These are phyloP conservation scores for Erodium moschatum DNA, from an alignment of 441 rosid genomes.

Conservation along the genomic window DNA sequence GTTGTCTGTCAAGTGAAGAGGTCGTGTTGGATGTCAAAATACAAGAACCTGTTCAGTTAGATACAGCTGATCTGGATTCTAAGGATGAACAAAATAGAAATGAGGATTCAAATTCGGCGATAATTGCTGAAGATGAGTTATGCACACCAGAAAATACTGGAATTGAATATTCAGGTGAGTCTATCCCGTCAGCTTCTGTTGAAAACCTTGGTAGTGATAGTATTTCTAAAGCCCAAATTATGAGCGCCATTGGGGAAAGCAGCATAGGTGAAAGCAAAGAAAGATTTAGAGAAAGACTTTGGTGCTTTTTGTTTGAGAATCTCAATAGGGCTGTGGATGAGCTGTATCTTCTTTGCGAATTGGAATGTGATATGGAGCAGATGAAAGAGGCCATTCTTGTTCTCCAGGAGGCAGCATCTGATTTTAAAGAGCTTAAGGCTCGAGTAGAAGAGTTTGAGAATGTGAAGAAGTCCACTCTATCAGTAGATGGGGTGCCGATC, in stretches of 20 bases:
- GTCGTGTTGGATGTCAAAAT: conserved; percentile 20
- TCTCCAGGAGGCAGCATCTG: conserved; percentile 68
- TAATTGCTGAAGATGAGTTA: conserved; percentile 24
- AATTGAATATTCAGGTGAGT: conserved; percentile 28
- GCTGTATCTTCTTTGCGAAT: conserved; percentile 72
- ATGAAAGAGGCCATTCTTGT: conserved; percentile 78
- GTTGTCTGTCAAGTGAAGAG: conserved; percentile 24
- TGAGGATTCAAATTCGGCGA: conserved; percentile 19
- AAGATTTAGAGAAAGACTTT: conserved; percentile 65
- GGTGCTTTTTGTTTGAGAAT: conserved; percentile 83
- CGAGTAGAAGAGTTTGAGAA: conserved; percentile 63
- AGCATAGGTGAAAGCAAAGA: conserved; percentile 61
- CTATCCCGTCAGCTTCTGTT: conserved; percentile 18
- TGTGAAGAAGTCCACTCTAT: conserved; percentile 41
- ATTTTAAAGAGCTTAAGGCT: conserved; percentile 50
- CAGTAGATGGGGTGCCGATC: conserved; percentile 33
- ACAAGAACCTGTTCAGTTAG: conserved; percentile 26
- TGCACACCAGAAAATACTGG: conserved; percentile 22
- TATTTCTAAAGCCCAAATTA: conserved; percentile 26
- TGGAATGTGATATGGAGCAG: conserved; percentile 68
- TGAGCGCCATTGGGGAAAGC: conserved; percentile 35
- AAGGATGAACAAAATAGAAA: conserved; percentile 19
- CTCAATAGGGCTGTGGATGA: conserved; percentile 79
- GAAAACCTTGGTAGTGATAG: conserved; percentile 19
- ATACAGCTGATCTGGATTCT: conserved; percentile 20